phyloP scores from a whole-genome alignment of 192 early-diverging fungal species.

The Gaertneriomyces sp. region DNA sequence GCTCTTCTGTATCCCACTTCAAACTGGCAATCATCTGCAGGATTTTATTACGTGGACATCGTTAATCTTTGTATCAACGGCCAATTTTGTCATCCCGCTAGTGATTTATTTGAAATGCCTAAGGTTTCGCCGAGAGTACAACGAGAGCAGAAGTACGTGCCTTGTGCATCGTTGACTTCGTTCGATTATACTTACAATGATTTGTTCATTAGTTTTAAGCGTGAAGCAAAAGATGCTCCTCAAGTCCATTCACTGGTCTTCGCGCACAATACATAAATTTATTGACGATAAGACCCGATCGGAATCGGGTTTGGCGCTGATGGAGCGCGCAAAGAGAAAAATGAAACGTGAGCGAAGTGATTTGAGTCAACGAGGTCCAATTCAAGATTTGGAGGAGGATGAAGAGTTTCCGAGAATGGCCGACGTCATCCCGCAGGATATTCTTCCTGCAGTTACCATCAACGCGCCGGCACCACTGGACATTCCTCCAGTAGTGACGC shows the following conservation, averaged over 20 bases:
- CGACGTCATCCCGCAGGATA: too few species aligned
- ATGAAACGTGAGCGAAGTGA: constrained; percentile 14
- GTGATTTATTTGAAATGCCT: constrained; percentile 54
- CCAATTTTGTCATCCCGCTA: constrained; percentile 56
- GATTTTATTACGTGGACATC: constrained; percentile 50
- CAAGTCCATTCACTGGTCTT: constrained; percentile 43
- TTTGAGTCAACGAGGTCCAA: constrained; percentile 9
- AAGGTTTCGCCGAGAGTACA: constrained; percentile 43
- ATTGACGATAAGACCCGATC: constrained; percentile 33
- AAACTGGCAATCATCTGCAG: constrained; percentile 36
- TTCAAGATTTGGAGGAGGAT: constrained; percentile 14
- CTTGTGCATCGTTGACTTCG: not conserved
- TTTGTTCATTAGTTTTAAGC: constrained; percentile 25
- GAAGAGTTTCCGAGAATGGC: not conserved
- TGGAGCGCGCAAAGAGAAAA: constrained; percentile 5
- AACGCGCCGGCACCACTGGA: too few species aligned
- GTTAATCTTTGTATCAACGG: constrained; percentile 46
- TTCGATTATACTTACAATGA: not conserved
- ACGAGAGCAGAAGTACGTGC: constrained; percentile 34
- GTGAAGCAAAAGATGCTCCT: constrained; percentile 45
- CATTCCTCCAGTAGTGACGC: too few species aligned
- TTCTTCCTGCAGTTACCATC: too few species aligned
- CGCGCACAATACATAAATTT: constrained; percentile 42
- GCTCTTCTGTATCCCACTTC: constrained; percentile 43
- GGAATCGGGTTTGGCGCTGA: constrained; percentile 3